phyloP scores from a whole-genome alignment of 1,284 basidiomycete genomes.

The Coriolopsis trogii region DNA sequence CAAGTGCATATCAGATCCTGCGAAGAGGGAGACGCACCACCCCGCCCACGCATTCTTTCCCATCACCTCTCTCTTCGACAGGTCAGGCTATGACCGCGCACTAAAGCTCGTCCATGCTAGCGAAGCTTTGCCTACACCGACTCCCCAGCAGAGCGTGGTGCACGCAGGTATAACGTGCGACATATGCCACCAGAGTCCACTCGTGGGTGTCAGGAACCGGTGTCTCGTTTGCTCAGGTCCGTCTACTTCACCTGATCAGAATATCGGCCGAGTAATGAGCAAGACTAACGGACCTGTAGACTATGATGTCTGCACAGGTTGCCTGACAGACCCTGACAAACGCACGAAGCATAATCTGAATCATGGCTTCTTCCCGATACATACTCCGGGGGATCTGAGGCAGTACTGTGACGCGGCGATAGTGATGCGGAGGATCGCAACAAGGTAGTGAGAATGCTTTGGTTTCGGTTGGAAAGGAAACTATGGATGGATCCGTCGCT shows the following conservation, averaged over 20 bases:
- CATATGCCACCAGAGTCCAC: slow-evolving; percentile 64
- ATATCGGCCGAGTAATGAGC: too few relatives aligned
- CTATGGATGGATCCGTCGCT: too few relatives aligned
- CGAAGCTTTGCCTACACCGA: background rate
- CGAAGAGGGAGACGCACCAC: slow-evolving; percentile 16
- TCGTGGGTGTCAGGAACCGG: slow-evolving; percentile 57
- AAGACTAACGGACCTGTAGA: slow-evolving; percentile 38
- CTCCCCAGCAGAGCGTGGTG: too few relatives aligned
- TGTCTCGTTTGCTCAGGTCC: slow-evolving; percentile 57
- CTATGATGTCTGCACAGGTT: slow-evolving; percentile 73
- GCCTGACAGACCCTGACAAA: slow-evolving; percentile 51
- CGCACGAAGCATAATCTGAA: slow-evolving; percentile 11
- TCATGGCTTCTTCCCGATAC: slow-evolving; percentile 13
- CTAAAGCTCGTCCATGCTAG: slow-evolving; percentile 46
- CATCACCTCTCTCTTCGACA: slow-evolving; percentile 52
- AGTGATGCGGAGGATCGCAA: too few relatives aligned
- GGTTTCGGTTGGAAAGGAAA: too few relatives aligned
- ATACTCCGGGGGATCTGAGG: slow-evolving; percentile 7
- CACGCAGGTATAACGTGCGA: slow-evolving; percentile 49
- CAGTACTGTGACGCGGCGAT: too few relatives aligned
- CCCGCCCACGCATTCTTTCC: slow-evolving; percentile 63
- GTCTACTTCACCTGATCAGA: background rate
- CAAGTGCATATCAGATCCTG: slow-evolving; percentile 43
- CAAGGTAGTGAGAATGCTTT: too few relatives aligned
- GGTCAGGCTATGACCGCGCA: slow-evolving; percentile 25